These are phyloP conservation scores for Leccinum sublutescens DNA, from an alignment of 768 basidiomycete genomes.

Conservation along the genomic window DNA sequence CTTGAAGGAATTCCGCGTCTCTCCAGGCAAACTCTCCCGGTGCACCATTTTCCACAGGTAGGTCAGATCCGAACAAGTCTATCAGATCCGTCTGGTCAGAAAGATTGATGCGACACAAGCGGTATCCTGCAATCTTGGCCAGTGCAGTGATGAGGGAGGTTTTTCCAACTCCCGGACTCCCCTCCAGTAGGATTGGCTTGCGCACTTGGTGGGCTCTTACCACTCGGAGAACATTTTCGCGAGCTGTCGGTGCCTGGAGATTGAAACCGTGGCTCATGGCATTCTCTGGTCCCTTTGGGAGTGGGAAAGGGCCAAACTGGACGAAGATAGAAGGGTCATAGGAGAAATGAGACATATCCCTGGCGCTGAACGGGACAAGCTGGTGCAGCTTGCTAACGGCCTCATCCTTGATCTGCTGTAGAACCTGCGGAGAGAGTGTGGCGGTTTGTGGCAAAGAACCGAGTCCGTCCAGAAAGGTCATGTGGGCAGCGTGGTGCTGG, in stretches of 20 bases:
- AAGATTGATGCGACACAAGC: constrained; percentile 89
- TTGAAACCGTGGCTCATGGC: constrained; percentile 56
- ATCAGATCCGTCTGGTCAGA: constrained; percentile 98
- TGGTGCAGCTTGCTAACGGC: constrained; percentile 53
- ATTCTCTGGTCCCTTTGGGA: constrained; percentile 54
- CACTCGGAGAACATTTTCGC: constrained; percentile 83
- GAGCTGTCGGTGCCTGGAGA: constrained; percentile 85
- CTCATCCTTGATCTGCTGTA: constrained; percentile 61
- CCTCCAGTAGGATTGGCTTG: constrained; percentile 94
- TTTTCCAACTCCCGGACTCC: constrained; percentile 98
- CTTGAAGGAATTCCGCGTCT: constrained; percentile 92
- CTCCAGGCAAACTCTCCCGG: constrained; percentile 97
- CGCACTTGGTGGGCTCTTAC: constrained; percentile 83
- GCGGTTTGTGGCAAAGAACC: constrained; percentile 73
- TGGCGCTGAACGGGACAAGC: constrained; percentile 48
- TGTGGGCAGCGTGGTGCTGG: constrained; percentile 89
- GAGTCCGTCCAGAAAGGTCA: constrained; percentile 91
- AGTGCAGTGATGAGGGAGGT: constrained; percentile 90
- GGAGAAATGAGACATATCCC: constrained; percentile 24
- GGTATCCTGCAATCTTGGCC: constrained; percentile 74
- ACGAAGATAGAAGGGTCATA: constrained; percentile 39
- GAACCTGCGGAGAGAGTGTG: constrained; percentile 55
- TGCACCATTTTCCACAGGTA: constrained; percentile 88
- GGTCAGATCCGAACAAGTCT: constrained; percentile 94
- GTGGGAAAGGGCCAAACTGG: constrained; percentile 72